These are phyloP conservation scores for Aureobasidium namibiae DNA, from an alignment of 2,329 filamentous ascomycete genomes.

Conservation along the genomic window DNA sequence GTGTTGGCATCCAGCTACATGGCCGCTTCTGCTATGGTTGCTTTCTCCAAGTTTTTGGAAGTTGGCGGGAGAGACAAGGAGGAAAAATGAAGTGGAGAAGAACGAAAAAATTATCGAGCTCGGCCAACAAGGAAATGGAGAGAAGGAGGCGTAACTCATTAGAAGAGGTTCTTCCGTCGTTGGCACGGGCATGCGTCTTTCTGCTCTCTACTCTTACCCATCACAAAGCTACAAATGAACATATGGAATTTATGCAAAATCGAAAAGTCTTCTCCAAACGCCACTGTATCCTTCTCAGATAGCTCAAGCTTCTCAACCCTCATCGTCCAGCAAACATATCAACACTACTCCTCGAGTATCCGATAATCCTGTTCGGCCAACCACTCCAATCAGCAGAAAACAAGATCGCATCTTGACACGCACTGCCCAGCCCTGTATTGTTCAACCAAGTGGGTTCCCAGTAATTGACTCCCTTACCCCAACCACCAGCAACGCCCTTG, in stretches of 20 bases:
- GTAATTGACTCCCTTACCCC: slow-evolving; percentile 25
- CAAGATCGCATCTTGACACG: slow-evolving; percentile 23
- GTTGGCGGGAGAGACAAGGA: neutral
- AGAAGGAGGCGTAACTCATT: neutral
- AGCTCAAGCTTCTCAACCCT: neutral
- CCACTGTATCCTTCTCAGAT: neutral
- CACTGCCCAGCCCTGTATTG: slow-evolving; percentile 23
- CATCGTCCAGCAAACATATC: slow-evolving; percentile 19
- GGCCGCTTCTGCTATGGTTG: neutral
- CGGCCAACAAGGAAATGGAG: neutral
- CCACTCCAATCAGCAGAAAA: slow-evolving; percentile 25
- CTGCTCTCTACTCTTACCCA: neutral
- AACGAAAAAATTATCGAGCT: neutral
- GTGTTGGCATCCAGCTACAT: neutral
- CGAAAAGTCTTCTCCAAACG: neutral
- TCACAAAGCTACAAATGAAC: neutral
- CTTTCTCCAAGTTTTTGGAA: neutral
- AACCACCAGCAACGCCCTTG: slow-evolving; percentile 16
- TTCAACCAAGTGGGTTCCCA: slow-evolving; percentile 27
- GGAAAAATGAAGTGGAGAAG: neutral
- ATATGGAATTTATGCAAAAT: neutral
- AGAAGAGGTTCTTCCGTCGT: neutral
- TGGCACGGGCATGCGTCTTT: neutral
- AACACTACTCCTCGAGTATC: slow-evolving; percentile 24
- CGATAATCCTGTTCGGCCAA: slow-evolving; percentile 17